These are phyloP conservation scores for Pseudogymnoascus sp. DNA, from an alignment of 2,329 filamentous ascomycete species.

Conservation along the genomic window DNA sequence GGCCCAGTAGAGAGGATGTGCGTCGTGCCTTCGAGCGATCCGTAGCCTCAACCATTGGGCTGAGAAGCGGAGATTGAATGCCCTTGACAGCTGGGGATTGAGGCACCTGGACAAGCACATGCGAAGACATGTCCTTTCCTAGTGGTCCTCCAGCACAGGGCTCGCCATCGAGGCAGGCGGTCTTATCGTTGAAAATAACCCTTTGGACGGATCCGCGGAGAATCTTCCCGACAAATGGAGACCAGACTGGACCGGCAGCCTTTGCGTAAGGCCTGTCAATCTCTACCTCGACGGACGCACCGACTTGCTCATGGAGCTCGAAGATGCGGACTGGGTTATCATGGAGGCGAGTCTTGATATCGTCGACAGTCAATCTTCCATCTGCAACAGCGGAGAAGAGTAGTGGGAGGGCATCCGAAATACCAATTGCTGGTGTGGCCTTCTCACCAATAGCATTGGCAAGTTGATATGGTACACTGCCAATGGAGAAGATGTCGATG, in stretches of 20 bases:
- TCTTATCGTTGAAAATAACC: constrained; percentile 68
- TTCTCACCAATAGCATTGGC: constrained; percentile 49
- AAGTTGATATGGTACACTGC: constrained; percentile 71
- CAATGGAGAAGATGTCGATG: constrained; percentile 75
- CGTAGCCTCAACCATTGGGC: constrained; percentile 33
- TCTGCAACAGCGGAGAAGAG: constrained; percentile 71
- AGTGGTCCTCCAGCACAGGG: constrained; percentile 49
- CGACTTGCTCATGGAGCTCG: constrained; percentile 73
- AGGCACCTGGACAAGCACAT: constrained; percentile 43
- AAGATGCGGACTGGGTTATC: constrained; percentile 77
- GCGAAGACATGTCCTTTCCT: constrained; percentile 71
- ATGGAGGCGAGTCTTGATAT: constrained; percentile 64
- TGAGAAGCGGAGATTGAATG: constrained; percentile 25
- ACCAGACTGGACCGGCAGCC: constrained; percentile 51
- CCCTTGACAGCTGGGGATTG: constrained; percentile 54
- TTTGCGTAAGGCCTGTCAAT: constrained; percentile 65
- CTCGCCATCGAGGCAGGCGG: constrained; percentile 68
- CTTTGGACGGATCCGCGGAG: constrained; percentile 67
- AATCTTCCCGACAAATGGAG: constrained; percentile 63
- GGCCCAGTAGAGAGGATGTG: constrained; percentile 32
- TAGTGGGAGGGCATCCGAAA: constrained; percentile 66
- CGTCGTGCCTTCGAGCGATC: constrained; percentile 23
- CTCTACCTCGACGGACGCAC: constrained; percentile 67
- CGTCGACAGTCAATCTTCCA: constrained; percentile 66
- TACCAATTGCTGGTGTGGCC: constrained; percentile 57